A percentile compares a stretch with the other conserved stretches of the same genome.
Evolutionary conservation across 1,139 yeast species (phyloP).

Genomic region (Hansenula sp.): DNA sequence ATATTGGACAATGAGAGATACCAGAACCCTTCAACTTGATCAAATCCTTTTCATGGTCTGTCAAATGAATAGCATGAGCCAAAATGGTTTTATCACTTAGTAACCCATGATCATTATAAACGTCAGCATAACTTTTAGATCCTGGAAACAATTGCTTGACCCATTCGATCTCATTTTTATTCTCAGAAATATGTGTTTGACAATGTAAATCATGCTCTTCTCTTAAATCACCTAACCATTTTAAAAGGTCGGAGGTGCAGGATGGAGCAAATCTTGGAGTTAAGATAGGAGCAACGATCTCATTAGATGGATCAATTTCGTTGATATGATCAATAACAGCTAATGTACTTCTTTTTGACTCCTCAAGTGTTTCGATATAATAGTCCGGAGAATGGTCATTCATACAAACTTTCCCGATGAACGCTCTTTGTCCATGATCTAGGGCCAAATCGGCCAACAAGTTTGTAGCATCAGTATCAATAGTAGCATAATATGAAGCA

Average conservation of each 20-base stretch:
- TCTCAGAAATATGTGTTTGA: constrained; percentile 91
- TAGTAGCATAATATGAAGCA: constrained; percentile 88
- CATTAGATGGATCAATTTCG: constrained; percentile 38
- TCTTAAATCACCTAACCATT: constrained; percentile 54
- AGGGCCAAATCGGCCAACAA: constrained; percentile 71
- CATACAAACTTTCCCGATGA: constrained; percentile 96
- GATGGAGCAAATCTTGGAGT: constrained; percentile 97
- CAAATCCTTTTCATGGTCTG: constrained; percentile 57
- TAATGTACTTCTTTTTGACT: constrained; percentile 54
- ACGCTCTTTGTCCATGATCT: constrained; percentile 74
- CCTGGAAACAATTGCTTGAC: constrained; percentile 76
- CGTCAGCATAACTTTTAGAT: constrained; percentile 64
- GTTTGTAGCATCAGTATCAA: constrained; percentile 72
- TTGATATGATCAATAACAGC: constrained; percentile 56
- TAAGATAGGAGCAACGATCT: constrained; percentile 60
- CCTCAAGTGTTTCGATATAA: constrained; percentile 57
- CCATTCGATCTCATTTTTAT: constrained; percentile 67
- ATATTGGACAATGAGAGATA: constrained; percentile 89
- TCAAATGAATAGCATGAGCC: constrained; percentile 85
- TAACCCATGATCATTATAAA: constrained; percentile 63
- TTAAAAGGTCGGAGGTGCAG: constrained; percentile 62
- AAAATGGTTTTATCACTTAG: constrained; percentile 65
- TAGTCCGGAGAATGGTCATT: constrained; percentile 66
- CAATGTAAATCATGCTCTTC: constrained; percentile 51
- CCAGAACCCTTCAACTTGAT: constrained; percentile 59